phyloP scores from a whole-genome alignment of 441 rosid species.

The Euphorbia schlechtendalii region DNA sequence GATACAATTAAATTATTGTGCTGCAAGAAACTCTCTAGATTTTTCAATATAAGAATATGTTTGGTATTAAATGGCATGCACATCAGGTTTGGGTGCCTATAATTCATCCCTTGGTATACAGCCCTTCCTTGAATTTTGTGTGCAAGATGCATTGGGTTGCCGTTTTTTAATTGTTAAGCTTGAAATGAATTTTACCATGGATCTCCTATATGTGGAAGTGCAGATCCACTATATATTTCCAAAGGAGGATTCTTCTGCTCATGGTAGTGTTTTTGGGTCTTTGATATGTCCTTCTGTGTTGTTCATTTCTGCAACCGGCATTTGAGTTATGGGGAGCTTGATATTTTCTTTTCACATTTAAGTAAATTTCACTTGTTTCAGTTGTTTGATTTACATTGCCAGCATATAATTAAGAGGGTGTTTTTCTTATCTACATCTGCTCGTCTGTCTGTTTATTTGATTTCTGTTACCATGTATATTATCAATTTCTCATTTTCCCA shows the following conservation, averaged over 20 bases:
- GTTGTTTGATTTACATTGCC: no score
- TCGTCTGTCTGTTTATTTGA: background rate
- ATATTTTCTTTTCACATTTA: background rate
- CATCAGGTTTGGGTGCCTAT: no score
- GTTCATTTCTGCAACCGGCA: background rate
- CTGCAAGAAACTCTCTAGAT: background rate
- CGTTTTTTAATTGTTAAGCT: background rate
- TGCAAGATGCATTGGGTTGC: no score
- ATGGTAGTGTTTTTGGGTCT: background rate
- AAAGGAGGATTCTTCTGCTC: background rate
- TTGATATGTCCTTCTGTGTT: constrained; percentile 1
- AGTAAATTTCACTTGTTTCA: background rate
- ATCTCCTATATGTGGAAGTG: background rate
- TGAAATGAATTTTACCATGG: background rate
- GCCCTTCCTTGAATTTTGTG: no score
- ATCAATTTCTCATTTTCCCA: background rate
- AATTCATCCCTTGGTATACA: no score
- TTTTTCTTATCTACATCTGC: constrained; percentile 1
- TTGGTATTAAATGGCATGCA: background rate
- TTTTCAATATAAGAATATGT: background rate
- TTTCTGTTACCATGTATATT: background rate
- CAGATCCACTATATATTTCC: background rate
- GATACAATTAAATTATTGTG: background rate
- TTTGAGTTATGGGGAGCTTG: no score
- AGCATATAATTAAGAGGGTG: background rate